phyloP scores from a whole-genome alignment of 2,329 filamentous ascomycete species.

The Cladosporium sp. region DNA sequence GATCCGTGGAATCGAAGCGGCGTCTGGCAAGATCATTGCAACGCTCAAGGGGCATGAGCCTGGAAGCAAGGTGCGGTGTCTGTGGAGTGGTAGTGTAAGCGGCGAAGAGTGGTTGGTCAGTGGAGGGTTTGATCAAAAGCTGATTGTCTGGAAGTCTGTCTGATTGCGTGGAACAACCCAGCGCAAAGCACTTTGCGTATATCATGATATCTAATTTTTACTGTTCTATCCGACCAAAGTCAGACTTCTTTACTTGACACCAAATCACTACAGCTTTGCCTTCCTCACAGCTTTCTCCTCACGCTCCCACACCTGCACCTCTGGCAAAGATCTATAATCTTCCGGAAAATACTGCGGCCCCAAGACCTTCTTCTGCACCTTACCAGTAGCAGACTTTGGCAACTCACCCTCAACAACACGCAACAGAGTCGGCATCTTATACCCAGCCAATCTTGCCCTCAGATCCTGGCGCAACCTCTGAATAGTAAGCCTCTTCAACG shows the following conservation, averaged over 20 bases:
- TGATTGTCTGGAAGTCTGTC: conserved; percentile 54
- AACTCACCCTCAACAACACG: conserved; percentile 42
- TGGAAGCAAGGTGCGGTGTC: conserved; percentile 54
- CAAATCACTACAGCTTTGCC: not conserved
- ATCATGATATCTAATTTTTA: not conserved
- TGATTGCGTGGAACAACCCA: not conserved
- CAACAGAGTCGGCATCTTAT: conserved; percentile 47
- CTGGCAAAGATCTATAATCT: conserved; percentile 17
- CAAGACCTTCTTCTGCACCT: conserved; percentile 46
- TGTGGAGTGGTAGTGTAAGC: conserved; percentile 49
- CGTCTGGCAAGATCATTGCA: conserved; percentile 52
- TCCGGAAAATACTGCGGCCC: conserved; percentile 29
- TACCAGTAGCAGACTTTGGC: conserved; percentile 46
- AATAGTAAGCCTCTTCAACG: conserved; percentile 32
- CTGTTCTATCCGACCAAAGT: not conserved
- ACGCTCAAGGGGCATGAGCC: conserved; percentile 51
- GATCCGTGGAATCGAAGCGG: conserved; percentile 55
- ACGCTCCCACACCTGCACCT: conserved; percentile 27
- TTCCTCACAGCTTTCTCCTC: not conserved
- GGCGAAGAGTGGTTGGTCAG: conserved; percentile 52
- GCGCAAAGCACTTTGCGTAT: no score
- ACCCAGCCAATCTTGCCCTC: conserved; percentile 40
- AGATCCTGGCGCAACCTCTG: conserved; percentile 41
- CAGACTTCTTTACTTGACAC: no score
- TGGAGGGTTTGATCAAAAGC: conserved; percentile 59